phyloP scores from a whole-genome alignment of 176 grass and related monocot species.

The Avena atlantica region DNA sequence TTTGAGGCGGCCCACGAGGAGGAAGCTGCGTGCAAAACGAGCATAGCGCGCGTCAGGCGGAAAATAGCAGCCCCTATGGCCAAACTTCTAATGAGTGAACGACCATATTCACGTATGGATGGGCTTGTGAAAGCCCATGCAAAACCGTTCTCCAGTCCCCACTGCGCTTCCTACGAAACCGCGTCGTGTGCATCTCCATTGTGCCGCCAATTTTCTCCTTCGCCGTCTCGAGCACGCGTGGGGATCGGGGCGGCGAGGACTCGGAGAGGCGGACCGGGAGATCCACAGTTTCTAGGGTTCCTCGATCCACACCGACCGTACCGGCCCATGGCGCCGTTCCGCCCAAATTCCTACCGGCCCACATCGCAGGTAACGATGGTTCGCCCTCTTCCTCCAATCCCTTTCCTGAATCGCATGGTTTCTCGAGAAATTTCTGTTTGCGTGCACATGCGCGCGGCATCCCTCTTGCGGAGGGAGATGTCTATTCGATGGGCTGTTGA shows the following conservation, averaged over 20 bases:
- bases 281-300: neutral
- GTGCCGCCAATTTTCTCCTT: constrained; percentile 47
- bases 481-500: neutral
- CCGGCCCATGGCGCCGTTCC: neutral
- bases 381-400: neutral
- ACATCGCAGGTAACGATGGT: constrained; percentile 20
- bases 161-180: neutral
- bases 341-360: neutral
- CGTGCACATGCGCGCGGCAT: neutral
- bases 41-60: too few relatives aligned
- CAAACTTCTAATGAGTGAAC: neutral
- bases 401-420: neutral
- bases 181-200: neutral
- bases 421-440: neutral
- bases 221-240: neutral
- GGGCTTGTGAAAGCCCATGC: neutral
- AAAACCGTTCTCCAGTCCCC: neutral
- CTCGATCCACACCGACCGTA: neutral
- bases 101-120: neutral
- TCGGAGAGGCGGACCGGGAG: neutral
- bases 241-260: neutral
- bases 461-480: neutral
- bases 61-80: neutral
- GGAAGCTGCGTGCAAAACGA: too few relatives aligned
- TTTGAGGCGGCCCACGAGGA: too few relatives aligned